These are phyloP conservation scores for Talaromyces islandicus DNA, from an alignment of 2,329 filamentous ascomycete genomes.

Conservation along the genomic window DNA sequence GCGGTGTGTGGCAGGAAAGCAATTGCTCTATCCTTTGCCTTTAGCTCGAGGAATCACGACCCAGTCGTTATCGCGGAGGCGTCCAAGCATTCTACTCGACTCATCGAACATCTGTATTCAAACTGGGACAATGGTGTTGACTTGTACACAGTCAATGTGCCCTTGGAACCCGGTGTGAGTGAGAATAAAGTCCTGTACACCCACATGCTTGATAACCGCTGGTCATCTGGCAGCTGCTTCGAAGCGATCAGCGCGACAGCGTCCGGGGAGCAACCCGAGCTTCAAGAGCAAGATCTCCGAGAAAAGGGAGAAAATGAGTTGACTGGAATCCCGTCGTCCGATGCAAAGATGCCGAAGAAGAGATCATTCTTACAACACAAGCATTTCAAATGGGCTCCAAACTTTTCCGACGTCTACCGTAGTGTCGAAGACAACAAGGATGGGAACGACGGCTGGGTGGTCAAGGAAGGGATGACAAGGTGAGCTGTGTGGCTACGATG, in stretches of 20 bases:
- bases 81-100: slow-evolving; percentile 63
- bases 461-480: slow-evolving; percentile 83
- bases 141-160: slow-evolving; percentile 88
- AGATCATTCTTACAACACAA: slow-evolving; percentile 61
- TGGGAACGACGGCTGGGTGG: slow-evolving; percentile 89
- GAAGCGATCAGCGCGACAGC: slow-evolving; percentile 64
- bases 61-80: slow-evolving; percentile 73
- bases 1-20: slow-evolving; percentile 63
- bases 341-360: slow-evolving; percentile 18
- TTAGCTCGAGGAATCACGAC: slow-evolving; percentile 80
- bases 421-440: slow-evolving; percentile 74
- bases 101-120: slow-evolving; percentile 71
- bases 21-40: slow-evolving; percentile 85
- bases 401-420: slow-evolving; percentile 78
- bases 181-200: slow-evolving; percentile 72
- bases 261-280: slow-evolving; percentile 53
- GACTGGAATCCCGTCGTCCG: slow-evolving; percentile 18
- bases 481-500: slow-evolving; percentile 29
- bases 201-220: slow-evolving; percentile 82
- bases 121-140: slow-evolving; percentile 72
- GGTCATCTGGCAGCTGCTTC: slow-evolving; percentile 80
- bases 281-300: slow-evolving; percentile 69
- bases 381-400: slow-evolving; percentile 92
- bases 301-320: slow-evolving; percentile 50
- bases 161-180: slow-evolving; percentile 70